phyloP scores from a whole-genome alignment of 139 green algal genomes.

The Picocystis salinarum region DNA sequence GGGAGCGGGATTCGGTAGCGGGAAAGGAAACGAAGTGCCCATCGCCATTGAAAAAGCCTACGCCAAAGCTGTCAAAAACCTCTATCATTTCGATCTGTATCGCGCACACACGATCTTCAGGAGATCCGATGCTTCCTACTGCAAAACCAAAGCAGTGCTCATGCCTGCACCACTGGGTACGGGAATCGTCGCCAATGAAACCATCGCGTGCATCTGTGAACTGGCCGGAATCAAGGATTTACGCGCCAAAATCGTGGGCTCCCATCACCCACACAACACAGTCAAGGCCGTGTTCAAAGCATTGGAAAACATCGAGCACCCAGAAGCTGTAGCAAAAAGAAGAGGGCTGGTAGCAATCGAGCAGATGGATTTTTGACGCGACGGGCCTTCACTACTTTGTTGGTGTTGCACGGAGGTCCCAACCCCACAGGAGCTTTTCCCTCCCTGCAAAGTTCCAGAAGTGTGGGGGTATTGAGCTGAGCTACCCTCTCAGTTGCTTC shows the following conservation, averaged over 20 bases:
- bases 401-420: too few relatives aligned
- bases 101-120: conserved; percentile 18
- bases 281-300: too few relatives aligned
- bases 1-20: conserved; percentile 17
- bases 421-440: too few relatives aligned
- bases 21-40: conserved; percentile 17
- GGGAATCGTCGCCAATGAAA: conserved; percentile 14
- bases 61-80: conserved; percentile 11
- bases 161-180: conserved; percentile 8
- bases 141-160: conserved; percentile 19
- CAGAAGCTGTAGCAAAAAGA: too few relatives aligned
- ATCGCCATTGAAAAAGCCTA: conserved; percentile 21
- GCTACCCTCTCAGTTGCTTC: too few relatives aligned
- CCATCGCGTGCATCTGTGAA: conserved; percentile 13
- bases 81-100: conserved; percentile 21
- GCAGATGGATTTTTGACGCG: too few relatives aligned
- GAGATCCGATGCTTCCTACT: conserved; percentile 13
- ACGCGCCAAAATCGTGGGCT: conserved; percentile 11
- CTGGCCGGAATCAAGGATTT: conserved; percentile 14
- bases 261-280: conserved; percentile 6
- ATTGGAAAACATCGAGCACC: too few relatives aligned
- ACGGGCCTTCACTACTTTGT: too few relatives aligned
- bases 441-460: too few relatives aligned
- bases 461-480: too few relatives aligned
- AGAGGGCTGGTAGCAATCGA: too few relatives aligned